phyloP scores from a whole-genome alignment of 768 basidiomycete species.

The Rubroboletus pulcherrimus region DNA sequence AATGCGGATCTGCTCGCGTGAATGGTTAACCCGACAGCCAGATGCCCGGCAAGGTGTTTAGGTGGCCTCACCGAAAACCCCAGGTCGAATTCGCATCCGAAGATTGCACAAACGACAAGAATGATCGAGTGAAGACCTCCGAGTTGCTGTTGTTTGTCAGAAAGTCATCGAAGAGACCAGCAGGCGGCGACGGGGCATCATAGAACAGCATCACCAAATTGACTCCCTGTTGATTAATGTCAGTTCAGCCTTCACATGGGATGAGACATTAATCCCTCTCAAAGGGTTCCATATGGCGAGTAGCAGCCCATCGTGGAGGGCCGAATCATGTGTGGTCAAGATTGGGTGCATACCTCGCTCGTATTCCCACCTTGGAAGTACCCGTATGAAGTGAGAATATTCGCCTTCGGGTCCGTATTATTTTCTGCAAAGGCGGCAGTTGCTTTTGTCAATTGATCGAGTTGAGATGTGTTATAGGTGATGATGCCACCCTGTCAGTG shows the following conservation, averaged over 20 bases:
- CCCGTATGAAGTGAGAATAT: constrained; percentile 42
- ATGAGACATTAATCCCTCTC: not conserved
- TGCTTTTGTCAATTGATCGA: constrained; percentile 21
- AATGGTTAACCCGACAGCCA: not conserved
- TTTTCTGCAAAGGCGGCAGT: constrained; percentile 21
- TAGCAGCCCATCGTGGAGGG: not conserved
- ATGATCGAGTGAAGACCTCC: constrained; percentile 20
- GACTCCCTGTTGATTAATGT: constrained; percentile 8
- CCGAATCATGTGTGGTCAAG: constrained; percentile 2
- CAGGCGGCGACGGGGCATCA: constrained; percentile 38
- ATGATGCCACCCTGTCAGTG: constrained; percentile 47
- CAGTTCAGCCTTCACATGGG: constrained; percentile 1
- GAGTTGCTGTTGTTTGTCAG: constrained; percentile 11
- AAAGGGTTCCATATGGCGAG: not conserved
- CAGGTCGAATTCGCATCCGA: constrained; percentile 14
- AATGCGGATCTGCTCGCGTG: constrained; percentile 19
- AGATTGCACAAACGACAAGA: constrained; percentile 24
- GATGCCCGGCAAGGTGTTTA: not conserved
- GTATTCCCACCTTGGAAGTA: constrained; percentile 26
- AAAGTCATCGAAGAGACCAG: constrained; percentile 31
- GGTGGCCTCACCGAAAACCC: constrained; percentile 23
- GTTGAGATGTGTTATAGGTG: constrained; percentile 17
- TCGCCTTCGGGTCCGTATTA: constrained; percentile 25
- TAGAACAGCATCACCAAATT: constrained; percentile 49
- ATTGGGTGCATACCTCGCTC: constrained; percentile 31